Conservation (phyloP, 768 basidiomycete species). For the Asterophora parasitica region DNA sequence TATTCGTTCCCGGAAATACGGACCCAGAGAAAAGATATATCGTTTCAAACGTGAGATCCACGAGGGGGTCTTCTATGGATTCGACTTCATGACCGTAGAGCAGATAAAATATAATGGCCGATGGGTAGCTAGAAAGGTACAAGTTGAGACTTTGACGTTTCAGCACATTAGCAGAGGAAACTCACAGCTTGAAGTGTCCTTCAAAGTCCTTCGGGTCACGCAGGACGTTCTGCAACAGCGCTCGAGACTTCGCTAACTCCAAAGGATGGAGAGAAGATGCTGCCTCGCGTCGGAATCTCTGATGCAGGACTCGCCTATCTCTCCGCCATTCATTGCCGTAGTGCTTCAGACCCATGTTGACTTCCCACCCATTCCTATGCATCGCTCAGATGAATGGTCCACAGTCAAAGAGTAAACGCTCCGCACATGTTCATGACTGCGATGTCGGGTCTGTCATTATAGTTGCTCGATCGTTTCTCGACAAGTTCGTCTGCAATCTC, state of each 20-base stretch:
- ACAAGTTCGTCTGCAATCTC: slow-evolving; percentile 14
- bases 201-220: slow-evolving; percentile 7
- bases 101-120: slow-evolving; percentile 9
- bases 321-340: slow-evolving; percentile 9
- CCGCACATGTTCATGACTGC: slow-evolving; percentile 10
- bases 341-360: slow-evolving; percentile 9
- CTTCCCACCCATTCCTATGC: slow-evolving; percentile 9
- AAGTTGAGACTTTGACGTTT: background rate
- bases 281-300: slow-evolving; percentile 8
- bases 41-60: slow-evolving; percentile 8
- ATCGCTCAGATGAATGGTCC: background rate
- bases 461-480: slow-evolving; percentile 14
- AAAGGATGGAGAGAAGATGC: slow-evolving; percentile 5
- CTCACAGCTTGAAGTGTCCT: slow-evolving; percentile 7
- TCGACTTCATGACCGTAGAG: slow-evolving; percentile 9
- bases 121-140: slow-evolving; percentile 3
- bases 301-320: slow-evolving; percentile 9
- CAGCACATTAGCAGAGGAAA: background rate
- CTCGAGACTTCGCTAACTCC: slow-evolving; percentile 5
- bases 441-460: slow-evolving; percentile 10
- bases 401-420: background rate
- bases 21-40: slow-evolving; percentile 9
- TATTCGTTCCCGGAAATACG: slow-evolving; percentile 10
- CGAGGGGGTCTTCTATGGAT: slow-evolving; percentile 8
- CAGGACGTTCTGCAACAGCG: slow-evolving; percentile 1